These are phyloP conservation scores for Dendrobium huoshanense DNA, from an alignment of 106 monocot genomes.

Conservation along the genomic window DNA sequence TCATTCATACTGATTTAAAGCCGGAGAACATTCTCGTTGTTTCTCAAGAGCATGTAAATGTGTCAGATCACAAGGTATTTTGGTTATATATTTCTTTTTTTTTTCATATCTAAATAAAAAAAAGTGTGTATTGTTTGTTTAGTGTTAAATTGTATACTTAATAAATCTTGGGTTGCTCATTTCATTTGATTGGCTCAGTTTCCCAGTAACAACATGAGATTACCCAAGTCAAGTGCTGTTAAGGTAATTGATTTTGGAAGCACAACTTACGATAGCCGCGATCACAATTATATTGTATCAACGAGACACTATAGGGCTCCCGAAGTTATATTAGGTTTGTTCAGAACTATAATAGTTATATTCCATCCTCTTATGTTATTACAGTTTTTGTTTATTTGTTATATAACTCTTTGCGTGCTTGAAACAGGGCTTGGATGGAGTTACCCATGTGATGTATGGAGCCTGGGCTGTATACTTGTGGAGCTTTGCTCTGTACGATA, in stretches of 20 bases:
- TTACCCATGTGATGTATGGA: slow-evolving; percentile 73
- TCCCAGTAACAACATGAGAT: not conserved
- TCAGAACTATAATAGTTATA: not conserved
- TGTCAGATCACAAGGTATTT: slow-evolving; percentile 52
- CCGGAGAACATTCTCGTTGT: slow-evolving; percentile 80
- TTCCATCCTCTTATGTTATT: not conserved
- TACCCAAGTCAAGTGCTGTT: slow-evolving; percentile 87
- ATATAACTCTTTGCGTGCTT: not conserved
- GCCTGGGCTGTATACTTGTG: slow-evolving; percentile 64
- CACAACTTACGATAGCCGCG: slow-evolving; percentile 57
- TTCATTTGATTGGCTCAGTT: not conserved
- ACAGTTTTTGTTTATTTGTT: not conserved
- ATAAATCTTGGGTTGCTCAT: not conserved
- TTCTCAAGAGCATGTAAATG: slow-evolving; percentile 60
- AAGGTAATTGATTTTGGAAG: slow-evolving; percentile 99
- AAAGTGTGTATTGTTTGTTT: no score
- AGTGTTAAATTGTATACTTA: not conserved
- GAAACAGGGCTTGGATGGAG: slow-evolving; percentile 68
- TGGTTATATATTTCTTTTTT: not conserved
- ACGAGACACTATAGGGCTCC: slow-evolving; percentile 93
- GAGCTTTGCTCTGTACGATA: slow-evolving; percentile 64
- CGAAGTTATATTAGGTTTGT: slow-evolving; percentile 76
- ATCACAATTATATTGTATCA: slow-evolving; percentile 70
- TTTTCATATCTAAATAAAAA: not conserved
- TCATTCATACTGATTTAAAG: slow-evolving; percentile 87